Percentiles rank a stretch among this genome's conserved stretches.
These are phyloP conservation scores for Tanozyma kutaoensis DNA, from an alignment of 805 yeast genomes.

Conservation along the genomic window DNA sequence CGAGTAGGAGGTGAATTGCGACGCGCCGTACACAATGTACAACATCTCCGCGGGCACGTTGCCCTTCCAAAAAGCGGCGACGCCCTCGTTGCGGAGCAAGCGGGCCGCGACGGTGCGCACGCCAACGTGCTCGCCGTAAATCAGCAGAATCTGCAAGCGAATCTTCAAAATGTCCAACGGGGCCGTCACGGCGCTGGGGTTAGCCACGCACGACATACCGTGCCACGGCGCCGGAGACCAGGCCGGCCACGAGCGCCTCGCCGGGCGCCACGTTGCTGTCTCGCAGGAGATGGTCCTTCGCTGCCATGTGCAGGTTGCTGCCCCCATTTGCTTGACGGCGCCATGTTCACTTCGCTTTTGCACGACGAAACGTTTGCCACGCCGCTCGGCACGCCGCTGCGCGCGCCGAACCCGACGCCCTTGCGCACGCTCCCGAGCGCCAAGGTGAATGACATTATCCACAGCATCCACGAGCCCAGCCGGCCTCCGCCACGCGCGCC, in stretches of 20 bases:
- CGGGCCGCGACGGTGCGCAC: slow-evolving; percentile 18
- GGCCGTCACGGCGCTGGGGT: slow-evolving; percentile 43
- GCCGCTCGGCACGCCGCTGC: too few species aligned
- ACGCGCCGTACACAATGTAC: slow-evolving; percentile 76
- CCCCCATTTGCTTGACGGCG: too few species aligned
- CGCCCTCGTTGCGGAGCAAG: slow-evolving; percentile 52
- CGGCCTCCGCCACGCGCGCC: too few species aligned
- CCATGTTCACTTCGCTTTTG: too few species aligned
- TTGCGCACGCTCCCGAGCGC: too few species aligned
- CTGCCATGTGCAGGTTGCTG: too few species aligned
- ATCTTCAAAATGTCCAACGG: slow-evolving; percentile 75
- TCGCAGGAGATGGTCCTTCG: slow-evolving; percentile 33
- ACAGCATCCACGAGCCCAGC: too few species aligned
- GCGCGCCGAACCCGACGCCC: too few species aligned
- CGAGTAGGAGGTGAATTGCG: slow-evolving; percentile 69
- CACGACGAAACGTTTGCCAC: too few species aligned
- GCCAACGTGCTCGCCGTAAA: not conserved
- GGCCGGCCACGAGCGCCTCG: slow-evolving; percentile 57
- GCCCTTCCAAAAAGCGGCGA: slow-evolving; percentile 86
- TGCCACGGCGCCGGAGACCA: slow-evolving; percentile 26
- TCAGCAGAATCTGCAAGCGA: slow-evolving; percentile 49
- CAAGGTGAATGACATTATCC: too few species aligned
- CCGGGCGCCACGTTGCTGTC: slow-evolving; percentile 39
- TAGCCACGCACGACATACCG: slow-evolving; percentile 14
- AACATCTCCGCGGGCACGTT: slow-evolving; percentile 83